Evolutionary conservation across 1,284 basidiomycete genomes (phyloP), one percentile per base, ranked within the genome.

Genomic region (Boletus mariae): DNA sequence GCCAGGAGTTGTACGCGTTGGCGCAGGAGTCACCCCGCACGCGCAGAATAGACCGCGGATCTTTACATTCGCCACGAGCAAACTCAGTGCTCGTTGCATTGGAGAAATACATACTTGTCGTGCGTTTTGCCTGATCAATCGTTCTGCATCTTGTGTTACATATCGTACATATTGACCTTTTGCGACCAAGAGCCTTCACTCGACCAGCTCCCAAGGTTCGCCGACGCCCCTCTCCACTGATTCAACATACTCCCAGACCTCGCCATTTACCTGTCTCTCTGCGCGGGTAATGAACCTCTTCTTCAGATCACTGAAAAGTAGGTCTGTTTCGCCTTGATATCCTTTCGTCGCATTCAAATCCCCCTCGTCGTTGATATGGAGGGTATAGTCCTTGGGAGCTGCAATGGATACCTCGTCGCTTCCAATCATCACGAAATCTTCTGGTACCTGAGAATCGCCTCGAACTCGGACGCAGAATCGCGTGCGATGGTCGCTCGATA

Each of bases 301-400:
- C 35, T 38, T 38, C 2, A 51, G 34, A 28, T 51, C 49, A 23
- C 28, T 10, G 40, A 51, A 45, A 5, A 51, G 49, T 15, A 51
- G 26, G 5, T 32, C 15, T 12, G 10, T 7, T 10, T n/a, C 29
- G 13, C 13, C 45, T 37, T 44, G 43, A 29, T 44, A 17, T 4
- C 7, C 43, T 31, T 11, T 45, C 11, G 17, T 45, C 3, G 42
- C 49, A 6, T 31, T 35, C 9, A 51, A 11, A n/a, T 45, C 43
- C 28, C 20, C 35, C 9, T 1, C 26, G 17, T 25, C 42, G 34
- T 45, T 25, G 15, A 38, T 9, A 20, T 32, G 26, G 17, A 51
- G 11, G 4, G 5, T 25, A 7, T 40, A 25, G 4, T 23, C 20
- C 28, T 31, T 45, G 3, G 34, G 38, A 5, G 49, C 43, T 6